These are phyloP conservation scores for Athelia psychrophila DNA, from an alignment of 1,284 basidiomycete species.

Conservation along the genomic window DNA sequence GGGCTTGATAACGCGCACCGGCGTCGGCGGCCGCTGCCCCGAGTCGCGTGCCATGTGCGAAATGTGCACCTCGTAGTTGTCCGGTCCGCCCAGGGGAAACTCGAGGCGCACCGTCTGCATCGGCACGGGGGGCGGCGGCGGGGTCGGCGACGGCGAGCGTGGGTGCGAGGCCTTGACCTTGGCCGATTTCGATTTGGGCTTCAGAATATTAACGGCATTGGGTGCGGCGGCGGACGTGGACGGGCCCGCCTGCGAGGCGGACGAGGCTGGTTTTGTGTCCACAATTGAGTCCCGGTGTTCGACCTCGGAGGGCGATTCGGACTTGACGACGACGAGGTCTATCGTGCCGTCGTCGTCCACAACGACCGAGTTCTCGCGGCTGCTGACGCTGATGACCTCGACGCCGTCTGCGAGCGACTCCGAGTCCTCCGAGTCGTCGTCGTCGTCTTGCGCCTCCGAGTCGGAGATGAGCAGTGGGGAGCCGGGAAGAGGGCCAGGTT, in stretches of 20 bases:
- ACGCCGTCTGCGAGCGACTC: conserved; percentile 10
- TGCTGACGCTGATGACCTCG: conserved; percentile 4
- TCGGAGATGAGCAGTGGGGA: background rate
- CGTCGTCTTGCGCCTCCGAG: background rate
- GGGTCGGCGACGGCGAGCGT: conserved; percentile 60
- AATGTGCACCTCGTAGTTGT: conserved; percentile 73
- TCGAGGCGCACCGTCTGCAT: conserved; percentile 68
- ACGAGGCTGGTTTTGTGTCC: background rate
- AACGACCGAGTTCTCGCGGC: conserved; percentile 17
- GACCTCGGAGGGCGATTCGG: conserved; percentile 48
- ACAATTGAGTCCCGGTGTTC: background rate
- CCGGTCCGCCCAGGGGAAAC: conserved; percentile 66
- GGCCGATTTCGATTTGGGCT: conserved; percentile 40
- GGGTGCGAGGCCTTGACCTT: conserved; percentile 46
- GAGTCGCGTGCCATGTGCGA: conserved; percentile 53
- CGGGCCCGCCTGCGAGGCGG: background rate
- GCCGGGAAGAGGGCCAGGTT: background rate
- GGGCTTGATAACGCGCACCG: conserved; percentile 39
- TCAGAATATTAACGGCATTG: background rate
- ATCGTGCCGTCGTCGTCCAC: conserved; percentile 60
- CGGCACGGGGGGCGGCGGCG: conserved; percentile 46
- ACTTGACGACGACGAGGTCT: conserved; percentile 81
- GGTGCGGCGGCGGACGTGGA: background rate
- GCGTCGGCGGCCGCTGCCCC: conserved; percentile 62
- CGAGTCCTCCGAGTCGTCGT: conserved; percentile 2